A percentile compares a stretch with the other conserved stretches of the same genome.
Evolutionary conservation across 768 basidiomycete genomes (phyloP).

Genomic region (Trametes maxima): DNA sequence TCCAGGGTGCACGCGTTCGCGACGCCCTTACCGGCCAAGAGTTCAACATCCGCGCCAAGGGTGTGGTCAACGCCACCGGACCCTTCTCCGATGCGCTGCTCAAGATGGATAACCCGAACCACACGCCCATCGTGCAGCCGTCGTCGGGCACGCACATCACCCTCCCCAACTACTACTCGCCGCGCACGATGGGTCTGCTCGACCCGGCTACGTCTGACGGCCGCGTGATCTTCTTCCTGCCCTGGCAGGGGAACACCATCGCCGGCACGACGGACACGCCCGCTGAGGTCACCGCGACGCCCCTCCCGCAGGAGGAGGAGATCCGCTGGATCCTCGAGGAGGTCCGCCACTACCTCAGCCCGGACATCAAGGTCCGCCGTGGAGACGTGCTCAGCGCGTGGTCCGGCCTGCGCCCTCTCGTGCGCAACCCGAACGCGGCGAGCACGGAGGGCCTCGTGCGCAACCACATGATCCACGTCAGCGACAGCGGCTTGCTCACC

Average conservation of each 20-base stretch:
- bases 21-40: slow-evolving; percentile 84
- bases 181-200: slow-evolving; percentile 90
- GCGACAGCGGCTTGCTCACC: slow-evolving; percentile 80
- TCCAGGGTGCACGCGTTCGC: slow-evolving; percentile 73
- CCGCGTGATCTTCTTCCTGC: slow-evolving; percentile 97
- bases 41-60: slow-evolving; percentile 83
- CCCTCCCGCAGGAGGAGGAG: slow-evolving; percentile 87
- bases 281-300: slow-evolving; percentile 69
- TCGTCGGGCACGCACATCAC: slow-evolving; percentile 96
- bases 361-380: slow-evolving; percentile 91
- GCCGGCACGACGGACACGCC: slow-evolving; percentile 95
- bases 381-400: slow-evolving; percentile 96
- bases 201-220: slow-evolving; percentile 96
- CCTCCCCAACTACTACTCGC: slow-evolving; percentile 95
- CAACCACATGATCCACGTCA: slow-evolving; percentile 90
- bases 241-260: slow-evolving; percentile 97
- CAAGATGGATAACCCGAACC: slow-evolving; percentile 72
- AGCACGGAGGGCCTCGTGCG: slow-evolving; percentile 88
- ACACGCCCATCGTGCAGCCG: slow-evolving; percentile 87
- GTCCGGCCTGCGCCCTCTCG: slow-evolving; percentile 90
- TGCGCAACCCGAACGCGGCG: slow-evolving; percentile 73
- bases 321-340: slow-evolving; percentile 97
- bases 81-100: slow-evolving; percentile 90
- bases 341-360: slow-evolving; percentile 82
- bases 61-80: slow-evolving; percentile 95